A percentile compares a stretch with the other conserved stretches of the same genome.
Conservation (phyloP, 169 alveolate species). For the Eimeria necatrix region DNA sequence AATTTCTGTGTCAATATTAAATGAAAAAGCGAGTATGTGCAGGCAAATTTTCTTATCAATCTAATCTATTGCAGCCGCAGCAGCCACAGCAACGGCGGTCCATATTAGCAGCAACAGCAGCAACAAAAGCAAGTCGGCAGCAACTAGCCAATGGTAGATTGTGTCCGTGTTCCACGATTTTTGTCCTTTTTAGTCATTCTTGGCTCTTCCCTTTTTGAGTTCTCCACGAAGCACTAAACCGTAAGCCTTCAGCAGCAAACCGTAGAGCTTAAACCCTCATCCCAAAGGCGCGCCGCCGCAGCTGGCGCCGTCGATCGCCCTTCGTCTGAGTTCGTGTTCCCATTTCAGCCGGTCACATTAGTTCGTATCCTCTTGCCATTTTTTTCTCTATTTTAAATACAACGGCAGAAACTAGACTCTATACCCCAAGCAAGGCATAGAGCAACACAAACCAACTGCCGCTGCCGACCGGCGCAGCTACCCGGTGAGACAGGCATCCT, state of each 20-base stretch:
- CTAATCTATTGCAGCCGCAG: not conserved
- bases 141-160: not conserved
- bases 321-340: too few relatives aligned
- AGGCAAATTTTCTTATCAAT: not conserved
- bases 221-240: not conserved
- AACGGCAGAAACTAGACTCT: not conserved
- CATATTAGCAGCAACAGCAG: slow-evolving; percentile 5
- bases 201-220: not conserved
- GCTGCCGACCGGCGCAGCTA: not conserved
- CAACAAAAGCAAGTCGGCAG: slow-evolving; percentile 9
- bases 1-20: not conserved
- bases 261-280: not conserved
- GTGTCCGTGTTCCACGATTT: not conserved
- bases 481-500: not conserved
- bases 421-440: not conserved
- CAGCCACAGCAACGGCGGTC: not conserved
- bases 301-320: not conserved
- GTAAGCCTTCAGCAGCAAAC: not conserved
- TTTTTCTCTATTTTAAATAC: not conserved
- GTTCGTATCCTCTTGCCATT: not conserved
- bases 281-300: not conserved
- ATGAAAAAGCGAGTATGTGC: not conserved
- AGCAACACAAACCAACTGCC: not conserved
- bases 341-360: not conserved
- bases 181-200: not conserved